Conservation (phyloP, 306 rosid genomes). For the Sophora flavescens region DNA sequence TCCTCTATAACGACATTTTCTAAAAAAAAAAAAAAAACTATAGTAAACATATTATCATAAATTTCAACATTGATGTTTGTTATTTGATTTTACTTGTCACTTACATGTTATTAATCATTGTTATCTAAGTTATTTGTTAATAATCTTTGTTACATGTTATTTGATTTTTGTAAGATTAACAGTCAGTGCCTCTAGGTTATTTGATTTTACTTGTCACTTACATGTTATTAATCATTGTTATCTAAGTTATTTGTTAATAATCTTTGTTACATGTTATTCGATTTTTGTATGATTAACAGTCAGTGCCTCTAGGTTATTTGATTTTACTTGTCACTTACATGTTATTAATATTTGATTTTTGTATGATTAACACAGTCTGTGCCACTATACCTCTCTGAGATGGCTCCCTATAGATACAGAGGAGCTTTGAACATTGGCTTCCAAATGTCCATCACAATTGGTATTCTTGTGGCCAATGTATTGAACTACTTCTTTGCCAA, state of each 20-base stretch:
- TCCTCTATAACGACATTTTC: neutral
- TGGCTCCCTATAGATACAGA: conserved; percentile 88
- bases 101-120: neutral
- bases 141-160: neutral
- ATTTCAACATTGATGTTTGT: neutral
- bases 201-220: no score
- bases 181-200: conserved; percentile 93
- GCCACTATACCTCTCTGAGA: conserved; percentile 92
- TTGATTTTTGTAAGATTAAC: conserved; percentile 36
- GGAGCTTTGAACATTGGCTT: conserved; percentile 89
- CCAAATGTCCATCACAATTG: conserved; percentile 83
- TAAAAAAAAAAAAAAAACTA: neutral
- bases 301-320: no score
- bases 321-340: no score
- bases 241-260: no score
- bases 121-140: neutral
- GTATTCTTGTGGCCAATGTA: conserved; percentile 83
- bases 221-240: no score
- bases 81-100: neutral
- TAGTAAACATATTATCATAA: neutral
- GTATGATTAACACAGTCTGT: conserved; percentile 69
- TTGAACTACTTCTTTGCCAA: conserved; percentile 88
- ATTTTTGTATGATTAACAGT: no score
- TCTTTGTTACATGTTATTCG: no score
- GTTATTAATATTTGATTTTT: neutral